A percentile compares a stretch with the other conserved stretches of the same genome.
These are phyloP conservation scores for Narthecium ossifragum DNA, from an alignment of 106 monocot species.

Conservation along the genomic window DNA sequence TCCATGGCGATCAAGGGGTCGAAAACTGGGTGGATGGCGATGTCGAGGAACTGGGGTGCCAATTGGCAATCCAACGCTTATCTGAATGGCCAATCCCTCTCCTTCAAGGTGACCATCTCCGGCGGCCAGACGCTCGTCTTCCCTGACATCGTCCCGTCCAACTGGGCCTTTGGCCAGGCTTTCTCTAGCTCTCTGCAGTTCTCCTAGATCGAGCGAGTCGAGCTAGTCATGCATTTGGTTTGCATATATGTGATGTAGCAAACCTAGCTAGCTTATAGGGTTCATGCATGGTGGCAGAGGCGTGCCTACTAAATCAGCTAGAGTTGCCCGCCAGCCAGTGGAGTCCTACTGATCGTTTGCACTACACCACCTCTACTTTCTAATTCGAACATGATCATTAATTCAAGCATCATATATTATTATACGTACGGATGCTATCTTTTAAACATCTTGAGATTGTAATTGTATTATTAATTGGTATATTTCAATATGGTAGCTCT, in stretches of 20 bases:
- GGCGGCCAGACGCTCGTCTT: slow-evolving; percentile 44
- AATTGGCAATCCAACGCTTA: slow-evolving; percentile 55
- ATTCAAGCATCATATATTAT: not conserved
- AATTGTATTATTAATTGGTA: not conserved
- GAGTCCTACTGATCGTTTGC: not conserved
- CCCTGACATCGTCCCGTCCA: slow-evolving; percentile 19
- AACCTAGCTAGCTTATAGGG: not conserved
- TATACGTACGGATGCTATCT: not conserved
- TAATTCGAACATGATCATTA: not conserved
- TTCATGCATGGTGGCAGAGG: slow-evolving; percentile 7
- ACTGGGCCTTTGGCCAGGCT: slow-evolving; percentile 42
- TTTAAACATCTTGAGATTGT: not conserved
- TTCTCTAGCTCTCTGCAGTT: slow-evolving; percentile 44
- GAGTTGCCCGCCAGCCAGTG: slow-evolving; percentile 8
- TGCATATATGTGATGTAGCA: not conserved
- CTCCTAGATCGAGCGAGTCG: slow-evolving; percentile 1
- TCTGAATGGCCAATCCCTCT: slow-evolving; percentile 41
- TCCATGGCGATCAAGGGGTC: slow-evolving; percentile 42
- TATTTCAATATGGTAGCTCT: too few species aligned
- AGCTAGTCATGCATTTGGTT: not conserved
- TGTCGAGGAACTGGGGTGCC: slow-evolving; percentile 55
- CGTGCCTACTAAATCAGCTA: slow-evolving; percentile 1
- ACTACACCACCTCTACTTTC: not conserved
- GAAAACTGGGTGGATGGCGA: slow-evolving; percentile 32
- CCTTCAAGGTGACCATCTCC: slow-evolving; percentile 47